Base-by-base conservation (phyloP, 495 filamentous ascomycete species). In the Neurospora tetrasperma region DNA sequence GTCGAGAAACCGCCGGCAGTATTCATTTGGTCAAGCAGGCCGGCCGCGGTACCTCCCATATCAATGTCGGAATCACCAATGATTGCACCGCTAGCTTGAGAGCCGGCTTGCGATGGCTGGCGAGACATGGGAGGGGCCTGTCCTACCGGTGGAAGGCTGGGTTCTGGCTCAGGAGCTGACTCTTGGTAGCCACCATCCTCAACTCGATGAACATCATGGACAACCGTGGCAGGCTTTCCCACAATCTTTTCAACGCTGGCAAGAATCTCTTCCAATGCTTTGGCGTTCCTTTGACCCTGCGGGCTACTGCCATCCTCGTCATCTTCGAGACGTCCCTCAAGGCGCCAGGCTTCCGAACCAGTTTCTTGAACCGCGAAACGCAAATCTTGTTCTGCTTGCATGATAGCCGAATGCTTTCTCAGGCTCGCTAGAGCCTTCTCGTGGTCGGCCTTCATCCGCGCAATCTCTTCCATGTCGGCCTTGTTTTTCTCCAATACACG, bases 361-460 rank as follows among this genome's bases (percentile, higher is more conserved):
- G 83, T 85, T 70, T 89, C 85, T 38, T 87, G 77, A 12, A 84
- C 82, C 12, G 89, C 84, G 44, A 80, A 80, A 3, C 91, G 88
- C 35, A 92, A 79, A n/a, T 86, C 85, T 69, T 83, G 83, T 75
- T 95, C 93, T 1, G 90, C 88, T 40, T 87, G 83, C 75, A 87
- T 91, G 44, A 93, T 82, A 14, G 89, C 73, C 4, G 87, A 87
- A 42, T 88, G 90, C 40, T 87, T 88, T 77, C 89, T 88, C 74
- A 97, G 88, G 76, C 90, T 92, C 12, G 89, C 86, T 83, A 97
- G 88, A 38, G 88, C 86, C 74, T 85, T 90, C 1, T 88, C 88
- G 80, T 99, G 94, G 38, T 92, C 87, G 14, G 85, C 86, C 83
- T 92, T 94, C 85, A 99, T 85, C 70, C 89, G 86, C 75, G 94